phyloP scores from a whole-genome alignment of 306 rosid species.

The Citrullus colocynthis region DNA sequence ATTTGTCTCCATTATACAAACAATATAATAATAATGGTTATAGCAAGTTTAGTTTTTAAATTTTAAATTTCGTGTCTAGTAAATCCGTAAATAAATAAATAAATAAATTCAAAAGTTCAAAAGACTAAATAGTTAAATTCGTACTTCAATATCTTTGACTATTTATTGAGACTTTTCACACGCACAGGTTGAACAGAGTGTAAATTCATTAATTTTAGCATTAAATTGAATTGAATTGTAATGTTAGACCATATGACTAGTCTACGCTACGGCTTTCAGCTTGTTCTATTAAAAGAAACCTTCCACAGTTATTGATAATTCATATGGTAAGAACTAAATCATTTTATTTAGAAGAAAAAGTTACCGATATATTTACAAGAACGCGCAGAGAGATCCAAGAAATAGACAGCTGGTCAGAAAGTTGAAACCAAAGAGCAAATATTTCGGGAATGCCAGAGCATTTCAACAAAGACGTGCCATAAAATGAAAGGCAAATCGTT shows the following conservation, averaged over 20 bases:
- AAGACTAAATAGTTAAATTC: too few species aligned
- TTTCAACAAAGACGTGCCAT: background rate
- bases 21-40: background rate
- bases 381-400: background rate
- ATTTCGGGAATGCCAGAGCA: background rate
- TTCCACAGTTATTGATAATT: background rate
- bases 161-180: background rate
- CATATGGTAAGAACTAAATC: too few species aligned
- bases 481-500: background rate
- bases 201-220: background rate
- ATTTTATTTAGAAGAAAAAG: too few species aligned
- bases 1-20: background rate
- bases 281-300: background rate
- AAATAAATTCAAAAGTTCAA: too few species aligned
- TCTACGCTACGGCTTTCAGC: background rate
- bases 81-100: too few species aligned
- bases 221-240: background rate
- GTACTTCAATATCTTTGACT: background rate
- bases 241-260: background rate
- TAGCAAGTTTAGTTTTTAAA: too few species aligned
- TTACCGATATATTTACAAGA: background rate
- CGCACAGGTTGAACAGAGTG: background rate
- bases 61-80: too few species aligned
- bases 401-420: conserved; percentile 1
- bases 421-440: background rate